Evolutionary conservation across 768 basidiomycete genomes (phyloP).

Genomic region (Pisolithus marmoratus): DNA sequence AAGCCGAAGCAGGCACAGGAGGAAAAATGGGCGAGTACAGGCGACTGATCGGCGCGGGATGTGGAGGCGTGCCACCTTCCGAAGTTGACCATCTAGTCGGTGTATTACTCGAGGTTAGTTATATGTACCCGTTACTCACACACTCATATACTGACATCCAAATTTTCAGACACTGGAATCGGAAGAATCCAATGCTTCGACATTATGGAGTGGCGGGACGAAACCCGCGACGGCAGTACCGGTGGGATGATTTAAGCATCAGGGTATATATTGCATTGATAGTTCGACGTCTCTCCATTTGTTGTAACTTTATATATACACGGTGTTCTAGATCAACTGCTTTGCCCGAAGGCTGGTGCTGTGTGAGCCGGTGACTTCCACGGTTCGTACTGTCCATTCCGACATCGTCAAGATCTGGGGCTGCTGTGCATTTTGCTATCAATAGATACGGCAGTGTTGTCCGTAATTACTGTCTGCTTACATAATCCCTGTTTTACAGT

Average conservation of each 20-base stretch:
- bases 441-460: no score
- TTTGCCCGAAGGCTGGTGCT: neutral
- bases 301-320: conserved; percentile 6
- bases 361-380: neutral
- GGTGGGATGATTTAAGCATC: conserved; percentile 12
- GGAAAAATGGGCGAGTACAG: conserved; percentile 88
- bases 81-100: conserved; percentile 86
- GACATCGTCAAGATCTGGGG: no score
- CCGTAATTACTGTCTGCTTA: no score
- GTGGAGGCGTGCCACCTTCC: conserved; percentile 77
- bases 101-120: conserved; percentile 74
- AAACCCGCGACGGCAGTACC: conserved; percentile 16
- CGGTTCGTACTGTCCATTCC: no score
- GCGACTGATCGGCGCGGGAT: conserved; percentile 82
- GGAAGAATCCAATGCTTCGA: conserved; percentile 64
- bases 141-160: neutral
- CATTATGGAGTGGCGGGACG: conserved; percentile 32
- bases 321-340: neutral
- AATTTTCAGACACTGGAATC: conserved; percentile 65
- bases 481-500: neutral
- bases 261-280: neutral
- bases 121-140: neutral
- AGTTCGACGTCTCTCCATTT: conserved; percentile 1
- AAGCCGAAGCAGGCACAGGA: conserved; percentile 86
- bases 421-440: no score